Conservation (phyloP, 2,329 filamentous ascomycete genomes). For the Xylariales sp. region DNA sequence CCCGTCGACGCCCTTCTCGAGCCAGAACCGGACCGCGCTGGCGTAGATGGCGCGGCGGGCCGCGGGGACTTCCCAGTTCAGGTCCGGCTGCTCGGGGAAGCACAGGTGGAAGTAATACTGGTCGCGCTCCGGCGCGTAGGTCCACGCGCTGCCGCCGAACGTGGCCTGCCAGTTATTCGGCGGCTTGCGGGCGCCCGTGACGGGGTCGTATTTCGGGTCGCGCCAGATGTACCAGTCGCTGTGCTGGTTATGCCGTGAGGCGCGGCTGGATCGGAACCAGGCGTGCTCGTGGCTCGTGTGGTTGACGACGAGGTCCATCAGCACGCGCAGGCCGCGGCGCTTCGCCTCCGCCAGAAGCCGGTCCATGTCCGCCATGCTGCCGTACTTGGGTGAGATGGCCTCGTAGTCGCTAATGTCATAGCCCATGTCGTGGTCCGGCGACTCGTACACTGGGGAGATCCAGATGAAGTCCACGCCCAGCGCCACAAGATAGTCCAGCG, state of each 20-base stretch:
- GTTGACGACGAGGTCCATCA: background rate
- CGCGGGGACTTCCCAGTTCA: background rate
- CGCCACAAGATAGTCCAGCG: no score
- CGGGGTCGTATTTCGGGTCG: background rate
- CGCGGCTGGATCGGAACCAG: background rate
- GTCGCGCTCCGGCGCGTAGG: background rate
- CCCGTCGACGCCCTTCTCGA: no score
- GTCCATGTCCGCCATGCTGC: background rate
- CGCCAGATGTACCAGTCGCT: background rate
- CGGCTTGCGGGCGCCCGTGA: background rate
- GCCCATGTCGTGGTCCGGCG: background rate
- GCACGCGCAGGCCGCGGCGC: no score
- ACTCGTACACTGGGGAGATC: no score
- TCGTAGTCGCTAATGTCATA: background rate
- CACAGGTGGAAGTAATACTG: background rate
- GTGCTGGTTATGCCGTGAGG: background rate
- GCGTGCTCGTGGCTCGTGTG: background rate
- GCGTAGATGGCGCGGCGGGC: background rate
- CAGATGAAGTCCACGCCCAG: no score
- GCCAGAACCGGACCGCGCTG: background rate
- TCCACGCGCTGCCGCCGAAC: no score
- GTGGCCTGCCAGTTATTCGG: no score
- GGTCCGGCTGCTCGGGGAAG: background rate
- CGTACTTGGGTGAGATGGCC: background rate
- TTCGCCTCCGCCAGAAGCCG: background rate